Evolutionary conservation across 306 rosid species (phyloP), one percentile per base, ranked within the genome.

Genomic region (Rosa persica): DNA sequence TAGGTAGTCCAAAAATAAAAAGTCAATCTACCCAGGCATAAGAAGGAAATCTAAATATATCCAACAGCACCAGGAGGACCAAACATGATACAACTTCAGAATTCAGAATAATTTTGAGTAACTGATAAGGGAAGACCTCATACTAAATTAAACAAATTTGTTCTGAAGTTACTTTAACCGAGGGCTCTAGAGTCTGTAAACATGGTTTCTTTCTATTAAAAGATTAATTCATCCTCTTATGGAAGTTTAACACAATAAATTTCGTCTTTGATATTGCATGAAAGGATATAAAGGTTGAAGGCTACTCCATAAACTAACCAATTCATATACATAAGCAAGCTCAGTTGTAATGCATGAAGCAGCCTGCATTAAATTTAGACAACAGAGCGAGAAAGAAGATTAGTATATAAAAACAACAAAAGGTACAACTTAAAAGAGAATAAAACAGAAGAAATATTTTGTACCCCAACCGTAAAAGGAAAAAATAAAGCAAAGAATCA

Each of bases 311-410:
- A 71, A 79, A 84, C 89, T 81, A 74, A 94, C 98, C 89, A 95
- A 85, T 83, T 95, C 97, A 81, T 92, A 92, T 67, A 90, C 90
- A 77, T 95, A 95, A 70, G 96, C 97, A 83, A 95, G 86, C 84
- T 95, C 97, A 38, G 97, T 83, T 49, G 97, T 85, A 83, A 92
- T 92, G 89, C 86, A 90, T 47, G 92, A 88, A 83, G 49, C 81
- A 76, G 93, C 97, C 98, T 94, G 90, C 88, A 81, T 40, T 25
- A 39, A 34, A 54, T 75, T 78, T 73, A 58, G 34, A 77, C 22
- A 69, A 47, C 7, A 16, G 19, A 52, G n/a, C 20, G 1, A 74
- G 19, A 62, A 49, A 55, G n/a, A 75, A 42, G 76, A 77, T 66
- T 20, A 74, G 72, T 54, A 76, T 67, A 49, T 23, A 5, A 42